A percentile compares a stretch with the other conserved stretches of the same genome.
Evolutionary conservation across 179 eudicot genomes (phyloP).

Genomic region (Camellia oleifera): DNA sequence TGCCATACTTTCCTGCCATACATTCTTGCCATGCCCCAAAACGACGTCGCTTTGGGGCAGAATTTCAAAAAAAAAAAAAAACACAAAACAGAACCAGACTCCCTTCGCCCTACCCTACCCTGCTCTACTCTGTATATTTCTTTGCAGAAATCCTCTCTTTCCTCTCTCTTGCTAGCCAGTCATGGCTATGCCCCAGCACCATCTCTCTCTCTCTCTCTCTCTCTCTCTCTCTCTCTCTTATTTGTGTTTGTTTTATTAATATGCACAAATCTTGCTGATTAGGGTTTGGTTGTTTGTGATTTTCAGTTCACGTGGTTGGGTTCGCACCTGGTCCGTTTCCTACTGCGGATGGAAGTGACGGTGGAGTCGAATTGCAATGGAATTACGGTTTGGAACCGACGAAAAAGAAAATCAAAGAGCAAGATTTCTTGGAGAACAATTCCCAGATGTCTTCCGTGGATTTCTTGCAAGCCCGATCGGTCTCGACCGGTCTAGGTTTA

Average conservation of each 20-base stretch:
- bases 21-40: too few relatives aligned
- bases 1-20: too few relatives aligned
- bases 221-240: not conserved
- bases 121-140: not conserved
- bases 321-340: constrained; percentile 43
- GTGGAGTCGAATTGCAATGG: constrained; percentile 40
- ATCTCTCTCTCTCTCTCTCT: not conserved
- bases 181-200: constrained; percentile 41
- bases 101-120: not conserved
- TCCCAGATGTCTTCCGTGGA: constrained; percentile 53
- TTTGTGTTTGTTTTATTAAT: constrained; percentile 2
- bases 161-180: constrained; percentile 14
- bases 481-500: constrained; percentile 57
- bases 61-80: too few relatives aligned
- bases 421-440: constrained; percentile 53
- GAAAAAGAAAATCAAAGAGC: constrained; percentile 49
- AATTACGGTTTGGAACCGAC: constrained; percentile 33
- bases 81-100: too few relatives aligned
- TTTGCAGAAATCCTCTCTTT: not conserved
- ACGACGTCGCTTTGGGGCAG: too few relatives aligned
- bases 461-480: constrained; percentile 53
- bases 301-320: constrained; percentile 53
- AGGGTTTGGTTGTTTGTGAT: not conserved
- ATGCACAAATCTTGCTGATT: not conserved
- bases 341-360: constrained; percentile 23